Evolutionary conservation across 1,284 basidiomycete species (phyloP).

Genomic region (Neotropicomus parvogracilis): DNA sequence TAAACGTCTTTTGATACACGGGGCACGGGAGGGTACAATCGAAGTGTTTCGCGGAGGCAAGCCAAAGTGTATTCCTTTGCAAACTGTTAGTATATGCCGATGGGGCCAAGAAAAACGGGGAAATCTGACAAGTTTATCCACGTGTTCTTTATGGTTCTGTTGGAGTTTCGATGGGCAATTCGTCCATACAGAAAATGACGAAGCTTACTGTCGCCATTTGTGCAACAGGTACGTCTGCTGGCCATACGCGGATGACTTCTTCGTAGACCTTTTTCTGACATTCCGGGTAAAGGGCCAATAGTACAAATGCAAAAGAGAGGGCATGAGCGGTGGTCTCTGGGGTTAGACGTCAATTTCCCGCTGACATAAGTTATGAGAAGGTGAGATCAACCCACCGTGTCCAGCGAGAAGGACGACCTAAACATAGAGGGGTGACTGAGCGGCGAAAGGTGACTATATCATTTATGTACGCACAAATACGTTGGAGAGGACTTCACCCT

Average conservation of each 20-base stretch:
- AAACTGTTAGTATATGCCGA: background rate
- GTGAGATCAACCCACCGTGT: slow-evolving; percentile 18
- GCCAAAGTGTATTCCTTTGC: slow-evolving; percentile 40
- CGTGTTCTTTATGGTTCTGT: slow-evolving; percentile 37
- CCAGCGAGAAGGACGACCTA: slow-evolving; percentile 41
- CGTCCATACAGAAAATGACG: background rate
- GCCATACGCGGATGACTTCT: slow-evolving; percentile 38
- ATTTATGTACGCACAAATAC: slow-evolving; percentile 38
- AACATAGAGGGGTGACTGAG: background rate
- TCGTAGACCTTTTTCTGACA: slow-evolving; percentile 42
- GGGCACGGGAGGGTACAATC: slow-evolving; percentile 38
- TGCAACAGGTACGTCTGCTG: slow-evolving; percentile 26
- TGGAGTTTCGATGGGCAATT: background rate
- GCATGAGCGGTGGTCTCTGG: slow-evolving; percentile 46
- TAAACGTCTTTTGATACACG: slow-evolving; percentile 41
- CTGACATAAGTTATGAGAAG: background rate
- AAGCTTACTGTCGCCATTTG: slow-evolving; percentile 18
- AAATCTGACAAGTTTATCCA: slow-evolving; percentile 33
- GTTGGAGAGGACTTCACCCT: slow-evolving; percentile 44
- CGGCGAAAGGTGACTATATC: background rate
- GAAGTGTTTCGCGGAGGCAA: slow-evolving; percentile 43
- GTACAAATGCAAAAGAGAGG: slow-evolving; percentile 38
- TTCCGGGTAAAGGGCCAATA: slow-evolving; percentile 47
- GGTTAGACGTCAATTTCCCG: slow-evolving; percentile 1
- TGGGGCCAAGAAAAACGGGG: background rate